Evolutionary conservation across 2,329 filamentous ascomycete species (phyloP), one percentile per base, ranked within the genome.

Genomic region (Aspergillus thermomutatus): DNA sequence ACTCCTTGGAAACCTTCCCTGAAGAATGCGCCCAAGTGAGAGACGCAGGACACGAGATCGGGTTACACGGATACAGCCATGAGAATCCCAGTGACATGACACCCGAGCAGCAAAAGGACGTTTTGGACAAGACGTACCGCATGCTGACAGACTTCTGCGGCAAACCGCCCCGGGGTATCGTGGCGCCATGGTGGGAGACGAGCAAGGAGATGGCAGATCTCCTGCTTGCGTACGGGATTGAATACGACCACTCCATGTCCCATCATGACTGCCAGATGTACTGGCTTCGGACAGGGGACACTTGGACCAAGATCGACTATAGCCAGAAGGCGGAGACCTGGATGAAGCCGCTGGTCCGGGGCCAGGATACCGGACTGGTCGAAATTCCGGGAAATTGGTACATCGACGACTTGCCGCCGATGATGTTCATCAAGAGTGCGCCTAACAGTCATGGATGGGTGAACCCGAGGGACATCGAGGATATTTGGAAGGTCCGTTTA

Each of bases 161-260:
- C 10, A 91, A 91, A 72, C 87, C 88, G 0, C 90, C 90, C 0
- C 78, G 87, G 0, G 89, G 89, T 1, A 87, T 82, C 41, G 88
- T 91, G 0, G 88, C 88, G 0, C 89, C 89, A 0, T 92, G 84
- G 82, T 92, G 88, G 88, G 88, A 91, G 67, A 86, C 83, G 0
- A 86, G 82, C 57, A 81, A 83, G 60, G 88, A 90, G 67, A 87
- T 86, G 3, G 83, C 83, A 0, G 74, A 79, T 40, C 57, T 78
- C 21, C 63, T 77, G 52, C 68, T 79, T n/a, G 66, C 63, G 6
- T 77, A 78, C 50, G 76, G 76, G 0, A 74, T 78, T 21, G 74
- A 78, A 60, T 76, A 75, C 59, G 76, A 79, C 55, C 77, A 79
- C 62, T 74, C 70, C 49, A 77, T 78, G 71, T 72, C 69, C 14